A percentile compares a stretch with the other conserved stretches of the same genome.
Evolutionary conservation across 1,139 yeast genomes (phyloP).

Genomic region (Geotrichum reessii): DNA sequence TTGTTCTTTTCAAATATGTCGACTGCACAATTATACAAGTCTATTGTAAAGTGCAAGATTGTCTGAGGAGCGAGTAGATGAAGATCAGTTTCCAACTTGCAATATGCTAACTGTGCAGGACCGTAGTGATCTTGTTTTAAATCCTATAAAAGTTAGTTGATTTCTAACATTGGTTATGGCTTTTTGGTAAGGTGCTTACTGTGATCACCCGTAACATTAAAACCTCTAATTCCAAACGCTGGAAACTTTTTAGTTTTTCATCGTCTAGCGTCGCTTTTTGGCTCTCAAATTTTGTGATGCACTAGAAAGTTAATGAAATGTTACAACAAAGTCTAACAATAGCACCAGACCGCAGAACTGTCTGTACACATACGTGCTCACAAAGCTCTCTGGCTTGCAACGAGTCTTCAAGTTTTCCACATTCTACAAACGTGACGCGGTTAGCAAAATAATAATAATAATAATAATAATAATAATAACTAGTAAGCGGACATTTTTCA

Average conservation of each 20-base stretch:
- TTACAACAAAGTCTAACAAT: not conserved
- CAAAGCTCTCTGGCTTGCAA: conserved; percentile 13
- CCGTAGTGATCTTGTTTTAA: conserved; percentile 8
- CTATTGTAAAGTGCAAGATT: conserved; percentile 12
- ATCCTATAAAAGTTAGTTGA: conserved; percentile 1
- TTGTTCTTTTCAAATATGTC: conserved; percentile 13
- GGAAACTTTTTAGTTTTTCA: conserved; percentile 1
- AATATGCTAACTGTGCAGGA: conserved; percentile 11
- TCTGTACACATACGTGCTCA: conserved; percentile 8
- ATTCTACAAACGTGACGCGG: conserved; percentile 6
- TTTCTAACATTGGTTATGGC: not conserved
- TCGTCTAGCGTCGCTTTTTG: conserved; percentile 1
- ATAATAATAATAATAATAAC: no score
- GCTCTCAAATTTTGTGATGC: conserved; percentile 8
- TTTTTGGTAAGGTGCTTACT: conserved; percentile 1
- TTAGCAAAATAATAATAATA: not conserved
- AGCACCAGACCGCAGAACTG: no score
- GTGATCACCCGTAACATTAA: conserved; percentile 10
- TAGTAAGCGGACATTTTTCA: no score
- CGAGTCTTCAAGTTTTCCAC: conserved; percentile 12
- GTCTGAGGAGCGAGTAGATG: conserved; percentile 3
- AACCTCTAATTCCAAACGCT: conserved; percentile 9
- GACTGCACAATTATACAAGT: conserved; percentile 17
- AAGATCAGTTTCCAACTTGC: not conserved
- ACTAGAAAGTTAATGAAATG: conserved; percentile 1